A percentile compares a stretch with the other conserved stretches of the same genome.
Evolutionary conservation across 2,329 filamentous ascomycete species (phyloP).

Genomic region (Exophiala spinifera): DNA sequence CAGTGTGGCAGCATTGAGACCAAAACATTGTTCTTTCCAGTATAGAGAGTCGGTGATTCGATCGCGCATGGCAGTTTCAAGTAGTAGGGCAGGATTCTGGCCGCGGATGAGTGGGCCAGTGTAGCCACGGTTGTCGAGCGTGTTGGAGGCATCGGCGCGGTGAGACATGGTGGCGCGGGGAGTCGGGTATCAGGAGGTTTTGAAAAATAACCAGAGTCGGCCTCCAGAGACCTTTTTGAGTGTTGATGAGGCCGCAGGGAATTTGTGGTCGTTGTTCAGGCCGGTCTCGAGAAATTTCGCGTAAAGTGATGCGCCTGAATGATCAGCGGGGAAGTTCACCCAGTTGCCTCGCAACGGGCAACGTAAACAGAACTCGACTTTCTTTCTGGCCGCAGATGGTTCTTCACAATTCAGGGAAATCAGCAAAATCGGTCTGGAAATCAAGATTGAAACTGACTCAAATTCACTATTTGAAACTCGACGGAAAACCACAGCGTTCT

Average conservation of each 20-base stretch:
- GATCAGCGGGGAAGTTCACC: neutral
- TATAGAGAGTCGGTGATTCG: slow-evolving; percentile 94
- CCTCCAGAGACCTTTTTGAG: neutral
- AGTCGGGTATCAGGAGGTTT: too few species aligned
- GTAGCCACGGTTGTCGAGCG: slow-evolving; percentile 90
- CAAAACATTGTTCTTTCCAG: slow-evolving; percentile 99
- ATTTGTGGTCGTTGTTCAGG: neutral
- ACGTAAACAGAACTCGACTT: neutral
- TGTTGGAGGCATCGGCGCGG: slow-evolving; percentile 70
- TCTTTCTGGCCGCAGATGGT: too few species aligned
- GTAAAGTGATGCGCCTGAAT: neutral
- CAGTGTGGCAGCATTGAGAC: slow-evolving; percentile 74
- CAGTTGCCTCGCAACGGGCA: neutral
- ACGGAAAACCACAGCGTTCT: neutral
- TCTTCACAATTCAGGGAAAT: too few species aligned
- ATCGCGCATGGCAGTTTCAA: slow-evolving; percentile 93
- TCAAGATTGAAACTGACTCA: neutral
- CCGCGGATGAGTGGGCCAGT: slow-evolving; percentile 74
- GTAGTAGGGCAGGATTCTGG: slow-evolving; percentile 89
- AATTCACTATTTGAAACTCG: neutral
- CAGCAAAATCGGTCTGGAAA: too few species aligned
- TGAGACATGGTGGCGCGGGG: slow-evolving; percentile 53
- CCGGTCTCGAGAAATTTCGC: neutral
- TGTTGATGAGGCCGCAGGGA: neutral
- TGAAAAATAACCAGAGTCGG: too few species aligned